Conservation (phyloP, 768 basidiomycete species). For the Hygrophorus russula region DNA sequence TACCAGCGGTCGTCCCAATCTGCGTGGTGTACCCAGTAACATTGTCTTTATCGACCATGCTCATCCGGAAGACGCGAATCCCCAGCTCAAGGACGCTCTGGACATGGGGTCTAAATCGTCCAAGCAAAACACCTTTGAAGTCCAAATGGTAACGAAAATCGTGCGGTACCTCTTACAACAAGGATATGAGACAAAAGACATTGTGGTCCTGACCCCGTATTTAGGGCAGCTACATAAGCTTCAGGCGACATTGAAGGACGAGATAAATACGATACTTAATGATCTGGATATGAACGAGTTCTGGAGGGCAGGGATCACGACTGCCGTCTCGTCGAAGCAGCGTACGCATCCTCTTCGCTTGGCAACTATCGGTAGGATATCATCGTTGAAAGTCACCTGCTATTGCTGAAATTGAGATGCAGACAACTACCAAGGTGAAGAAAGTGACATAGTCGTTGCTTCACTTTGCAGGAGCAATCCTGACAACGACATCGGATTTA, state of each 20-base stretch:
- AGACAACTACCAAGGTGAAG: constrained; percentile 77
- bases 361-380: constrained; percentile 48
- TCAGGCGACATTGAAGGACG: constrained; percentile 28
- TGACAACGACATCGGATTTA: constrained; percentile 52
- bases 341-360: constrained; percentile 39
- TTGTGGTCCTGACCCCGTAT: constrained; percentile 63
- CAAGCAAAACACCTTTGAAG: constrained; percentile 53
- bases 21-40: constrained; percentile 46
- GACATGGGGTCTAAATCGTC: constrained; percentile 40
- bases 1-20: constrained; percentile 37
- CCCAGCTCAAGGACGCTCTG: constrained; percentile 27
- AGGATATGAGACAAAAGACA: constrained; percentile 47
- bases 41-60: constrained; percentile 51
- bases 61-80: constrained; percentile 39
- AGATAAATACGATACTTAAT: constrained; percentile 48
- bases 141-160: constrained; percentile 53
- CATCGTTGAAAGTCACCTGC: not conserved
- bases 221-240: constrained; percentile 52
- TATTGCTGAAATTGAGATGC: not conserved
- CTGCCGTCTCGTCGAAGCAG: constrained; percentile 24
- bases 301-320: constrained; percentile 41
- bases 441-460: constrained; percentile 56
- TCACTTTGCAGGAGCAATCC: constrained; percentile 52
- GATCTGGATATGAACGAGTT: constrained; percentile 55
- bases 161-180: constrained; percentile 57